Evolutionary conservation across 208 protist genomes (phyloP).

Genomic region (Acanthamoeba rhysodes): DNA sequence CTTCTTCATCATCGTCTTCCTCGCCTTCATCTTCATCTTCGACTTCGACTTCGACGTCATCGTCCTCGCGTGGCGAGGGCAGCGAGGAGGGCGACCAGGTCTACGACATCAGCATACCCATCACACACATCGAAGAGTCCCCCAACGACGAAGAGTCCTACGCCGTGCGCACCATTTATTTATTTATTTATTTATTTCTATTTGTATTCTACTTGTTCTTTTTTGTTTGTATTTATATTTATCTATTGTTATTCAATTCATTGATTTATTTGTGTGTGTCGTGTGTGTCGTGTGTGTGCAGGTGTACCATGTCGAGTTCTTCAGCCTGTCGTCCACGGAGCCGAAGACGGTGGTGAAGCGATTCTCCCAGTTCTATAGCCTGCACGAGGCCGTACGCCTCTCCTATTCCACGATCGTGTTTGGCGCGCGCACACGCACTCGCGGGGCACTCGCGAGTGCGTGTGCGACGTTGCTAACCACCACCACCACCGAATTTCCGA

Average conservation of each 20-base stretch:
- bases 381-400: slow-evolving; percentile 45
- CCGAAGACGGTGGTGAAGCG: slow-evolving; percentile 44
- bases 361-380: slow-evolving; percentile 34
- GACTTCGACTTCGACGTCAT: not conserved
- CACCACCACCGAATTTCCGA: not conserved
- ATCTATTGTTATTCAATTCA: not conserved
- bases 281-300: not conserved
- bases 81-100: not conserved
- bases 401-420: not conserved
- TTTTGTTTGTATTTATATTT: not conserved
- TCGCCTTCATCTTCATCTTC: not conserved
- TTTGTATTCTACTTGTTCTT: too few relatives aligned
- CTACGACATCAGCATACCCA: slow-evolving; percentile 51
- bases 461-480: too few relatives aligned
- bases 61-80: not conserved
- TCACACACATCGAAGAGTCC: slow-evolving; percentile 41
- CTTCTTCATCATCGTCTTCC: not conserved
- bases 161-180: not conserved
- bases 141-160: not conserved
- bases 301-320: slow-evolving; percentile 45
- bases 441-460: too few relatives aligned
- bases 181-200: not conserved
- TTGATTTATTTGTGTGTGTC: too few relatives aligned
- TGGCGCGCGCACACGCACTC: too few relatives aligned
- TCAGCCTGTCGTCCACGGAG: not conserved